Percentiles rank a stretch among this genome's conserved stretches.
These are phyloP conservation scores for Pythium oligandrum DNA, from an alignment of 352 stramenopile genomes.

Conservation along the genomic window DNA sequence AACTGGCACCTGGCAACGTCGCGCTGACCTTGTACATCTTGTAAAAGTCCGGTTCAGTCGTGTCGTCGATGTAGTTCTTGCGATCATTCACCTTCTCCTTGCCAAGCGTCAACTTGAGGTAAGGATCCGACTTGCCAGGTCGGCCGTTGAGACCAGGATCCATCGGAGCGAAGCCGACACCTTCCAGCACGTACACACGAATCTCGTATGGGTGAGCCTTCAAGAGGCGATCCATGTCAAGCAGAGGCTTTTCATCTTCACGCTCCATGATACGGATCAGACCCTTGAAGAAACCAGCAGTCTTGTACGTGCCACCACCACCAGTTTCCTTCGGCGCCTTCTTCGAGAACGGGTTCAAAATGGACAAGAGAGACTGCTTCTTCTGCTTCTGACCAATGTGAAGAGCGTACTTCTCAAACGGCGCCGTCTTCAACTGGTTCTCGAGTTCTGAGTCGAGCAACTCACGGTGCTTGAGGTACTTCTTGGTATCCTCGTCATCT, in stretches of 20 bases:
- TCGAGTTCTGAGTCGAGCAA: slow-evolving; percentile 68
- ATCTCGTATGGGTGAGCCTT: slow-evolving; percentile 78
- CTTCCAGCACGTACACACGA: slow-evolving; percentile 85
- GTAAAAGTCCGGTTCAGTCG: slow-evolving; percentile 89
- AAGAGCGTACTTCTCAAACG: slow-evolving; percentile 87
- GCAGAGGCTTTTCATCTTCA: slow-evolving; percentile 72
- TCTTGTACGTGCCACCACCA: slow-evolving; percentile 64
- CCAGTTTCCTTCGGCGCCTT: slow-evolving; percentile 33
- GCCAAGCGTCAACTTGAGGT: slow-evolving; percentile 80
- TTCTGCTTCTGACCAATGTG: slow-evolving; percentile 80
- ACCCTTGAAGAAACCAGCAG: slow-evolving; percentile 88
- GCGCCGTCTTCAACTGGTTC: slow-evolving; percentile 71
- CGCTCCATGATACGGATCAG: slow-evolving; percentile 85
- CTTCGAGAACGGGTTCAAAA: slow-evolving; percentile 72
- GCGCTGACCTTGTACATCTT: slow-evolving; percentile 85
- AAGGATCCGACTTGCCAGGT: slow-evolving; percentile 85
- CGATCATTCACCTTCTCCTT: slow-evolving; percentile 85
- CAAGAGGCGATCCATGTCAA: slow-evolving; percentile 68
- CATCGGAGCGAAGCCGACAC: slow-evolving; percentile 81
- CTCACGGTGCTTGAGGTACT: slow-evolving; percentile 77
- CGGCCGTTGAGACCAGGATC: slow-evolving; percentile 79
- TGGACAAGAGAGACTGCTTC: slow-evolving; percentile 48
- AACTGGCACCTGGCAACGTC: slow-evolving; percentile 79
- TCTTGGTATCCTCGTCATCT: slow-evolving; percentile 52
- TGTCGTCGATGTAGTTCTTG: slow-evolving; percentile 89